A percentile compares a stretch with the other conserved stretches of the same genome.
Conservation (phyloP, 1,284 basidiomycete genomes). For the Cryptococcus deneoformans region DNA sequence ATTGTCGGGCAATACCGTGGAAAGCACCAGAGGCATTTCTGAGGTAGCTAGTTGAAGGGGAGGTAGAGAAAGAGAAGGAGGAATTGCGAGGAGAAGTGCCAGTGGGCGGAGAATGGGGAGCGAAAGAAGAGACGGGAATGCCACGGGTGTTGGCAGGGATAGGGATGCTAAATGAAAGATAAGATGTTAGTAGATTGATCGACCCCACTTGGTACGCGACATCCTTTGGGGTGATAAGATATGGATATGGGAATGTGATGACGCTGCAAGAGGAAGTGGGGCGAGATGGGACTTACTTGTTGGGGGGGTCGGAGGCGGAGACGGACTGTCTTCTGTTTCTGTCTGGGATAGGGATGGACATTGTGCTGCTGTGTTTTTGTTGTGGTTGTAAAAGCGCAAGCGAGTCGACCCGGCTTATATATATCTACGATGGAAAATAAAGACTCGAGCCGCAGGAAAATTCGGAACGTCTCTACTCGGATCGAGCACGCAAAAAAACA, state of each 20-base stretch:
- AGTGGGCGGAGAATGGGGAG: slow-evolving; percentile 28
- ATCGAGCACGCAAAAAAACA: background rate
- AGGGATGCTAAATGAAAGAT: slow-evolving; percentile 36
- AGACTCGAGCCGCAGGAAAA: background rate
- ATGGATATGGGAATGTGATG: background rate
- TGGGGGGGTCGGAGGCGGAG: slow-evolving; percentile 37
- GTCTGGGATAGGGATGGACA: slow-evolving; percentile 17
- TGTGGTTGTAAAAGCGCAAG: background rate
- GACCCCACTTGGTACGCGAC: background rate
- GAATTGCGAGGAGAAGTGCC: slow-evolving; percentile 25
- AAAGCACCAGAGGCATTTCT: slow-evolving; percentile 16
- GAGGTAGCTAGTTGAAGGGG: slow-evolving; percentile 20
- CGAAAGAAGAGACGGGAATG: slow-evolving; percentile 31
- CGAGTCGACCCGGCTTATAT: background rate
- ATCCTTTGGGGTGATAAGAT: too few species aligned
- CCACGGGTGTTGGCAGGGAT: slow-evolving; percentile 48
- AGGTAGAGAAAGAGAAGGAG: slow-evolving; percentile 19
- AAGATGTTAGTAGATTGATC: background rate
- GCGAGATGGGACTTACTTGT: slow-evolving; percentile 27
- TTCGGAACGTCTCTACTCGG: background rate
- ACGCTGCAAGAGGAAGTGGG: background rate
- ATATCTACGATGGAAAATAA: background rate
- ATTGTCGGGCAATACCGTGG: slow-evolving; percentile 33
- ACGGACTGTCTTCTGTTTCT: slow-evolving; percentile 21
- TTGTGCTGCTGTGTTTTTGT: slow-evolving; percentile 3